These are phyloP conservation scores for Jimgerdemannia lactiflua DNA, from an alignment of 192 early-diverging fungal species.

Conservation along the genomic window DNA sequence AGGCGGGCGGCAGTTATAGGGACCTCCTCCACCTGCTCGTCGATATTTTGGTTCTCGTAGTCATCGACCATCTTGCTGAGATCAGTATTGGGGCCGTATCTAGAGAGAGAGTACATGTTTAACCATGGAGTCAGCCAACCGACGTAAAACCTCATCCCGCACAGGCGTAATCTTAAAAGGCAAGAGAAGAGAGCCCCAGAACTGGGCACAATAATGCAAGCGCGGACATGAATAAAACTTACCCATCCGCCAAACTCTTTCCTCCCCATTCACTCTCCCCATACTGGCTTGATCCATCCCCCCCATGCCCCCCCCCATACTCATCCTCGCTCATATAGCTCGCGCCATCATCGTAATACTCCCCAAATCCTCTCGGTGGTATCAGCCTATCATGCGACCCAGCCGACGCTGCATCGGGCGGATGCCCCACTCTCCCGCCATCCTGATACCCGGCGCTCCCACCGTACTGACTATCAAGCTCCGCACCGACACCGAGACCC, in stretches of 20 bases:
- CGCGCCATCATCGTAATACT: slow-evolving; percentile 25
- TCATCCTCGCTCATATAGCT: slow-evolving; percentile 39
- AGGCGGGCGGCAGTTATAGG: slow-evolving; percentile 46
- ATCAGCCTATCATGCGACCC: background rate
- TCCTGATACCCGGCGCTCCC: slow-evolving; percentile 1
- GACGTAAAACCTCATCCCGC: no score
- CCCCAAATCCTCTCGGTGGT: background rate
- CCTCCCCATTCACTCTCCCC: slow-evolving; percentile 44
- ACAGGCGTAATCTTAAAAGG: no score
- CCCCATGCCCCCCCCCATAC: slow-evolving; percentile 18
- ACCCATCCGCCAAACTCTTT: slow-evolving; percentile 36
- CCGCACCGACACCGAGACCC: slow-evolving; percentile 7
- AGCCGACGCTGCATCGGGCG: background rate
- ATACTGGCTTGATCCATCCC: slow-evolving; percentile 37
- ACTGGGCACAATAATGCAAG: no score
- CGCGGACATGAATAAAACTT: slow-evolving; percentile 3
- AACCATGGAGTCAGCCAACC: no score
- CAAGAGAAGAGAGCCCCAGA: no score
- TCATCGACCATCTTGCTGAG: slow-evolving; percentile 41
- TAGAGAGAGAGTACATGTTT: slow-evolving; percentile 5
- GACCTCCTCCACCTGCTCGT: slow-evolving; percentile 51
- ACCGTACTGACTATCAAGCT: background rate
- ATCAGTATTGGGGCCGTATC: slow-evolving; percentile 37
- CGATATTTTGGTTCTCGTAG: slow-evolving; percentile 17
- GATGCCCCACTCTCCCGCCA: background rate